Percentiles rank a stretch among this genome's conserved stretches.
phyloP scores from a whole-genome alignment of 192 early-diverging fungal species.

The Ambispora gerdemannii region DNA sequence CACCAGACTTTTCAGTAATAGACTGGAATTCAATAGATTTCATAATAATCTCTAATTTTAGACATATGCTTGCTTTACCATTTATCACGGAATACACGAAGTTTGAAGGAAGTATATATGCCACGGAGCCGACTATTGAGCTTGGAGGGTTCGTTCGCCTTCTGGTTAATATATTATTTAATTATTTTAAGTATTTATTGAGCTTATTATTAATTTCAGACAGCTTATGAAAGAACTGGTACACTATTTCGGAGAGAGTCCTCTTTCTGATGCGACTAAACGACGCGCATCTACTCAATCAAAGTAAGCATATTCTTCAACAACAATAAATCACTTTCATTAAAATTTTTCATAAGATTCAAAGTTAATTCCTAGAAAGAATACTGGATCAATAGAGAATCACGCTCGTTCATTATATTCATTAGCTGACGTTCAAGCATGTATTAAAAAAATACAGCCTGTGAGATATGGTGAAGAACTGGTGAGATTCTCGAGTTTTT shows the following conservation, averaged over 20 bases:
- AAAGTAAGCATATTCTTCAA: not conserved
- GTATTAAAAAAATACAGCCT: slow-evolving; percentile 58
- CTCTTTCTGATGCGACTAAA: not conserved
- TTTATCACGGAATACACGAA: slow-evolving; percentile 79
- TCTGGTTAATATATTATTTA: not conserved
- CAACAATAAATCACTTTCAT: not conserved
- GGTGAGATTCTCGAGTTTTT: slow-evolving; percentile 32
- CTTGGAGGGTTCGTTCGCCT: slow-evolving; percentile 58
- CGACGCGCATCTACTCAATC: not conserved
- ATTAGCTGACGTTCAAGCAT: slow-evolving; percentile 51
- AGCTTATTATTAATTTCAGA: slow-evolving; percentile 32
- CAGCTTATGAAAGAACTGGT: slow-evolving; percentile 65
- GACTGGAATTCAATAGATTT: slow-evolving; percentile 70
- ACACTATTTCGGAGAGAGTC: slow-evolving; percentile 45
- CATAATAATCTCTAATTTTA: slow-evolving; percentile 71
- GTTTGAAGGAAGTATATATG: slow-evolving; percentile 73
- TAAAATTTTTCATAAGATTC: not conserved
- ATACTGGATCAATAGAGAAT: not conserved
- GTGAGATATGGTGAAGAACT: slow-evolving; percentile 55
- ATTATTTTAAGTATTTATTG: slow-evolving; percentile 11
- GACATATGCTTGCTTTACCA: slow-evolving; percentile 73
- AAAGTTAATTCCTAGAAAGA: not conserved
- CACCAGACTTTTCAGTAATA: slow-evolving; percentile 52
- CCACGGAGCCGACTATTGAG: slow-evolving; percentile 76
- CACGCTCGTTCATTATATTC: slow-evolving; percentile 49